Base-by-base conservation (phyloP, 108 stramenopile genomes). In the Nitzschia inconspicua region DNA sequence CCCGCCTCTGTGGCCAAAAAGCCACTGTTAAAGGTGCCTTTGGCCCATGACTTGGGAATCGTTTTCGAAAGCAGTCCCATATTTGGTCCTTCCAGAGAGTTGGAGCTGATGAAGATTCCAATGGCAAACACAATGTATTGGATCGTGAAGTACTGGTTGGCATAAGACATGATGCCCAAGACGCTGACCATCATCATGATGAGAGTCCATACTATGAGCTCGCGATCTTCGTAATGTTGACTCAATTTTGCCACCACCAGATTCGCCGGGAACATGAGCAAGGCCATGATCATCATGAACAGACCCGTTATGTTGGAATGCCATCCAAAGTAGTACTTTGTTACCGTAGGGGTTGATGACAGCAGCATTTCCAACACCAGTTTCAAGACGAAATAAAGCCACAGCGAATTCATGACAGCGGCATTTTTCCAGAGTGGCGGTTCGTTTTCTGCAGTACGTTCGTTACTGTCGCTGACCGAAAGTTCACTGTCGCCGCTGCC, bases 1-100 rank as follows among this genome's bases (percentile, higher is more conserved):
- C 95, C 95, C 0, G 92, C 84, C 68, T 96, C 94, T 24, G 95
- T 96, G 34, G 93, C 86, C 28, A 96, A 63, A 27, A 95, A 76
- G 2, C 95, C 95, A 54, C 79, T 75, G 68, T 96, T 96, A 60
- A 93, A 84, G 10, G 82, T 87, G 29, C 95, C 95, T 42, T 56
- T 70, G 23, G 90, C 90, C 64, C 94, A 75, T 19, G 64, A 54
- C 5, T 75, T 77, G 0, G 90, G 83, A 28, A 96, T 87, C 0
- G 88, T 75, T 63, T 94, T 94, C n/a, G 78, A 78, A 22, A 94
- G 60, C 37, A 91, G 48, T n/a, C 84, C 72, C 93, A 95, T 95
- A 43, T 86, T 83, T 2, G 83, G 78, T 7, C 74, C 86, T 53
- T 88, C 86, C 19, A 84, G 43, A 14, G 60, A 61, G 64, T 81